Conservation (phyloP, 2,329 filamentous ascomycete species). For the Tolypocladium album region DNA sequence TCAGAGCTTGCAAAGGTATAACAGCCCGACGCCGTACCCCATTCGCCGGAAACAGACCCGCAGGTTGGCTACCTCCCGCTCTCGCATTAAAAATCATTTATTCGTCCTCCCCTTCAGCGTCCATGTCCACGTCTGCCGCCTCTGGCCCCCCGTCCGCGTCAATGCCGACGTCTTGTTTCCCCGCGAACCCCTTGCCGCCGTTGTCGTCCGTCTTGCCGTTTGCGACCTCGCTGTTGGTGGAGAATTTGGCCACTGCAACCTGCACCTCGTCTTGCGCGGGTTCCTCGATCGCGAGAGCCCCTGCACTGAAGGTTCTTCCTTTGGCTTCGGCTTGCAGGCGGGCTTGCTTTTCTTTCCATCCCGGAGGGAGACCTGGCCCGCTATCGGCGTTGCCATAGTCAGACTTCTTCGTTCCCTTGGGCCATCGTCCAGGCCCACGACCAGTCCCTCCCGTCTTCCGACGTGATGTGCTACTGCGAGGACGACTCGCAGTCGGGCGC, state of each 20-base stretch:
- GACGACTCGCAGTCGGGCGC: slow-evolving; percentile 23
- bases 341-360: slow-evolving; percentile 31
- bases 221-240: slow-evolving; percentile 9
- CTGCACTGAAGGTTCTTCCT: slow-evolving; percentile 6
- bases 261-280: slow-evolving; percentile 21
- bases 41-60: background rate
- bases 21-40: background rate
- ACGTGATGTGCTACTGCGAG: slow-evolving; percentile 31
- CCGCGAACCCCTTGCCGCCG: background rate
- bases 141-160: background rate
- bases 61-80: background rate
- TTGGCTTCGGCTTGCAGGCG: slow-evolving; percentile 7
- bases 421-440: slow-evolving; percentile 54
- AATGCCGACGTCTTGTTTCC: slow-evolving; percentile 8
- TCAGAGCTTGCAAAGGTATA: background rate
- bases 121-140: slow-evolving; percentile 16
- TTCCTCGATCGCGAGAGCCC: slow-evolving; percentile 9
- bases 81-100: slow-evolving; percentile 3
- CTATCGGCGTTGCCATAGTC: slow-evolving; percentile 58
- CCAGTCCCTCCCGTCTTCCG: slow-evolving; percentile 52
- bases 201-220: slow-evolving; percentile 5
- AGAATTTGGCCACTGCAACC: slow-evolving; percentile 16
- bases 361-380: slow-evolving; percentile 51
- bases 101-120: slow-evolving; percentile 23
- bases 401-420: slow-evolving; percentile 57